These are phyloP conservation scores for Trifolium dubium DNA, from an alignment of 306 rosid species.

Conservation along the genomic window DNA sequence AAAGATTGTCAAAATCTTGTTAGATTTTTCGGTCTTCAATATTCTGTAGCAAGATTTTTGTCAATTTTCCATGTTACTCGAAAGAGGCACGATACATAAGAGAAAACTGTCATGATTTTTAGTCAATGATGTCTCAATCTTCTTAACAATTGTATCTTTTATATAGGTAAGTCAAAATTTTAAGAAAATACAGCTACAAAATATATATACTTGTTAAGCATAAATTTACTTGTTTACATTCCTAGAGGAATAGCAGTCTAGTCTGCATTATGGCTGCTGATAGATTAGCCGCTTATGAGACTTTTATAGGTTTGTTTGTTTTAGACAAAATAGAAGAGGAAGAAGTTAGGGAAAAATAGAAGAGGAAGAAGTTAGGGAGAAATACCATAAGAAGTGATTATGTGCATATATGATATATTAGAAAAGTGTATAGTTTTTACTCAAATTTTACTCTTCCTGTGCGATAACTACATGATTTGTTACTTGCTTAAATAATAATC, in stretches of 20 bases:
- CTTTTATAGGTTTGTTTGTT: background rate
- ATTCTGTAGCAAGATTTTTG: constrained; percentile 59
- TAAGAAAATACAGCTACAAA: background rate
- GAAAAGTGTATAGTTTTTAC: background rate
- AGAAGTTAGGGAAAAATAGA: background rate
- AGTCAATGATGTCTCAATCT: constrained; percentile 9
- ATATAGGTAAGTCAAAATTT: background rate
- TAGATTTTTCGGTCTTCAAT: constrained; percentile 73
- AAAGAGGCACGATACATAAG: constrained; percentile 66
- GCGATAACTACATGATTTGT: background rate
- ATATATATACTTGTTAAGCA: background rate
- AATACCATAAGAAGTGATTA: background rate
- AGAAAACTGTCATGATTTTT: constrained; percentile 36
- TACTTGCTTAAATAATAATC: background rate
- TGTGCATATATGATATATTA: background rate
- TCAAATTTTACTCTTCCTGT: background rate
- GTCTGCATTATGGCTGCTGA: background rate
- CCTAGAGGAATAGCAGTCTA: background rate
- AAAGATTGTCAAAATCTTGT: constrained; percentile 80
- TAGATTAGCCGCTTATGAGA: background rate
- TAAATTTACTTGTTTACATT: constrained; percentile 21
- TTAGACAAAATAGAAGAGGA: background rate
- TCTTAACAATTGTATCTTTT: constrained; percentile 23
- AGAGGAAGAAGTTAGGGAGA: background rate
- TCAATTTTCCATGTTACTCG: constrained; percentile 53